Evolutionary conservation across 495 filamentous ascomycete genomes (phyloP).

Genomic region (Xanthoparmelia taractica): DNA sequence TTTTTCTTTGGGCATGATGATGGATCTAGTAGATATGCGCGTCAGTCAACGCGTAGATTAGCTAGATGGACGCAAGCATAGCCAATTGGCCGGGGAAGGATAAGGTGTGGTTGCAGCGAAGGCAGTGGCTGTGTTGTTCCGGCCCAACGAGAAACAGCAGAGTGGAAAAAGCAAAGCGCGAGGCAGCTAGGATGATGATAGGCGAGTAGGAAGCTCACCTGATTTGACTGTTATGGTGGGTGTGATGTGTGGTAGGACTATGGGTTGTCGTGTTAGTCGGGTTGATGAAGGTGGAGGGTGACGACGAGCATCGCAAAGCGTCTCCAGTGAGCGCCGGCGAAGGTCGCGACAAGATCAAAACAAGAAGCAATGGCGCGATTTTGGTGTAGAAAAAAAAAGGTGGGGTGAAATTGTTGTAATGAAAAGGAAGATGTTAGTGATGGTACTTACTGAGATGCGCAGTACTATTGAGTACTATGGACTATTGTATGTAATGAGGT

Average conservation of each 20-base stretch:
- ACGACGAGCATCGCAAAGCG: conserved; percentile 12
- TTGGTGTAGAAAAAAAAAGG: conserved; percentile 21
- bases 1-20: conserved; percentile 72
- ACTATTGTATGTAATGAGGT: too few species aligned
- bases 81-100: conserved; percentile 12
- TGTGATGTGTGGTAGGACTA: conserved; percentile 13
- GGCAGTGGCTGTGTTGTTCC: conserved; percentile 23
- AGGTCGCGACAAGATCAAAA: conserved; percentile 27
- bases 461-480: conserved; percentile 28
- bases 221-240: conserved; percentile 5
- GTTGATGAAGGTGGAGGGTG: conserved; percentile 18
- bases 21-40: conserved; percentile 18
- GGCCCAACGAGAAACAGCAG: conserved; percentile 7
- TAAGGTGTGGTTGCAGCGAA: conserved; percentile 13
- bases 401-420: conserved; percentile 21
- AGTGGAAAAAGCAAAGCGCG: conserved; percentile 1
- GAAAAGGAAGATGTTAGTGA: conserved; percentile 27
- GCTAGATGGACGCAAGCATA: background rate
- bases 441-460: conserved; percentile 29
- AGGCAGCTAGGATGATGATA: background rate
- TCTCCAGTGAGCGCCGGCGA: conserved; percentile 27
- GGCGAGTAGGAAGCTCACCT: conserved; percentile 10
- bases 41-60: conserved; percentile 19
- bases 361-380: conserved; percentile 25
- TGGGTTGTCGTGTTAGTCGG: conserved; percentile 9